phyloP scores from a whole-genome alignment of 805 yeast genomes.

The Candida glaebosa region DNA sequence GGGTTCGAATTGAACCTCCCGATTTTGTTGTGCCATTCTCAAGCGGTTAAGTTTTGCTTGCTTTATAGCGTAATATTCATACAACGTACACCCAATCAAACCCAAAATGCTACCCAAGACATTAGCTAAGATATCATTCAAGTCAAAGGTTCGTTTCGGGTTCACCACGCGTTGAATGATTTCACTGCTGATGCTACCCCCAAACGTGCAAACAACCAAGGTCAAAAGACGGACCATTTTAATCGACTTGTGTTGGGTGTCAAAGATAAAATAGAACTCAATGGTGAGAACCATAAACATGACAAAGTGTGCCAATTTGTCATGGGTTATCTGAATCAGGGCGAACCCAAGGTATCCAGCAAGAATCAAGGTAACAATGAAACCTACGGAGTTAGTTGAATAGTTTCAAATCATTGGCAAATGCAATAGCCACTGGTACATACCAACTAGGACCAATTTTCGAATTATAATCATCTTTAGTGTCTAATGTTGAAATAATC shows the following conservation, averaged over 20 bases:
- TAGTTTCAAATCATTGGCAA: neutral
- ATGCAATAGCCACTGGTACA: neutral
- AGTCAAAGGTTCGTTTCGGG: constrained; percentile 47
- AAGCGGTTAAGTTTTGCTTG: constrained; percentile 1
- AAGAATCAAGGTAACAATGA: constrained; percentile 19
- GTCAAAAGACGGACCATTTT: constrained; percentile 32
- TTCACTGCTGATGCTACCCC: constrained; percentile 50
- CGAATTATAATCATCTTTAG: neutral
- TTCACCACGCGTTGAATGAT: constrained; percentile 44
- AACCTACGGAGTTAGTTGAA: constrained; percentile 18
- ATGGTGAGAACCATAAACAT: constrained; percentile 46
- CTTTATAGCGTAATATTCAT: constrained; percentile 4
- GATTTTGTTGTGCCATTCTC: constrained; percentile 1
- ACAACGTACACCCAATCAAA: constrained; percentile 12
- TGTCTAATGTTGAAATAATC: too few relatives aligned
- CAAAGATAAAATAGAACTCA: constrained; percentile 45
- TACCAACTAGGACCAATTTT: neutral
- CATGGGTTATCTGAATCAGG: constrained; percentile 43
- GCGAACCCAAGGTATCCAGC: constrained; percentile 53
- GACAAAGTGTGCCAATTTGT: constrained; percentile 48
- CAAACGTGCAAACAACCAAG: constrained; percentile 41
- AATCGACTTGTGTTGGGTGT: constrained; percentile 27
- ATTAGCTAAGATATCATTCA: constrained; percentile 40
- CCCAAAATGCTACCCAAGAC: constrained; percentile 29
- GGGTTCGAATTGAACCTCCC: neutral